Evolutionary conservation across 192 early-diverging fungal species (phyloP), one percentile per base, ranked within the genome.

Genomic region (Mortierella hygrophila): DNA sequence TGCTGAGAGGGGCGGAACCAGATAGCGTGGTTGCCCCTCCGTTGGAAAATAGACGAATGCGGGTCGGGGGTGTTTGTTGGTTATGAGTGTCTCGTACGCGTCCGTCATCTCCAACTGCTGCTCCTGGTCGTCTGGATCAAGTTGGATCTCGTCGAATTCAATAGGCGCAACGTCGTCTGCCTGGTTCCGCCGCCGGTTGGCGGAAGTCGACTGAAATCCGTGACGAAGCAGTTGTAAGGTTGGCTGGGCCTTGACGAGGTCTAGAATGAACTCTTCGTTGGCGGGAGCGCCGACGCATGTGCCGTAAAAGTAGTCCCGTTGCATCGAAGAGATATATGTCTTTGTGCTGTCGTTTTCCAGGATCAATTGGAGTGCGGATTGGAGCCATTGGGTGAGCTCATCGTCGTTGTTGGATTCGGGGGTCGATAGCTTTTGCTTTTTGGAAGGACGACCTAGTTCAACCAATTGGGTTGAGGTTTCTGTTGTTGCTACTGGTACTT

Each of bases 1-100:
- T 20, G 49, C 74, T 26, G 85, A 82, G 1, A 20, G 76, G 3
- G 85, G 89, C 32, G 89, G 89, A 4, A 89, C 78, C 21, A 89
- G 16, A 54, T 88, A 89, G 8, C 32, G 49, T 1, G 84, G 84
- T 38, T 37, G 9, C 0, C 75, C 78, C n/a, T 73, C 79, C 37
- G 57, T 47, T 18, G 68, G 47, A 32, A 86, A 65, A 21, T 75
- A 40, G 6, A 78, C 38, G 6, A 86, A 7, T 1, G 75, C 26
- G 6, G 84, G 71, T 0, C 37, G 42, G 6, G 63, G 16, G n/a
- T 35, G 23, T 7, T 70, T 29, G 42, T 86, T 86, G 11, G 46
- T 15, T 0, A 86, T 68, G 11, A 78, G 5, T 1, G 75, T 72
- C 47, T 86, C 79, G 54, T 81, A 86, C 2, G 81, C 55, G 73